Evolutionary conservation across 2,329 filamentous ascomycete genomes (phyloP).

Genomic region (Blumeria graminis): DNA sequence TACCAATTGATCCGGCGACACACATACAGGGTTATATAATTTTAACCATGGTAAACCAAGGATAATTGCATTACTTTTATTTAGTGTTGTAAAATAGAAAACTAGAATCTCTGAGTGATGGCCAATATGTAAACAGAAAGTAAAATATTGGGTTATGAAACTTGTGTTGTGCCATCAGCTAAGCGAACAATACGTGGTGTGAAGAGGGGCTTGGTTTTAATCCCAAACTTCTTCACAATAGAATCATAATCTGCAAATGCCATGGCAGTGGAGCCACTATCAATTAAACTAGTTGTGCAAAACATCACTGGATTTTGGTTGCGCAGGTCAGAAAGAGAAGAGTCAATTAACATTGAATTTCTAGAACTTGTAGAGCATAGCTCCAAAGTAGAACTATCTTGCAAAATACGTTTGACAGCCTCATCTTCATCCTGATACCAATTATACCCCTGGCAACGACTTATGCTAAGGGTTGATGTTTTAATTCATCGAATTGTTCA

Average conservation of each 20-base stretch:
- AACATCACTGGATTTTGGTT: background rate
- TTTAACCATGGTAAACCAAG: background rate
- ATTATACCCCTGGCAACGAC: too few relatives aligned
- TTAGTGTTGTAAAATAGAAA: background rate
- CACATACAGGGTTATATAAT: background rate
- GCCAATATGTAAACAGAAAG: too few relatives aligned
- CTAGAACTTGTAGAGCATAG: background rate
- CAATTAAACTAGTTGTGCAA: too few relatives aligned
- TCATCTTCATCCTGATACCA: too few relatives aligned
- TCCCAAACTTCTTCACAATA: background rate
- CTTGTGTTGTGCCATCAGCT: background rate
- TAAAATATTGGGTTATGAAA: background rate
- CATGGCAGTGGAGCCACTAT: background rate
- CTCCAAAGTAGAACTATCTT: background rate
- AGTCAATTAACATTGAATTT: background rate
- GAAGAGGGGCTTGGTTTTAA: background rate
- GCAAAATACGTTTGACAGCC: background rate
- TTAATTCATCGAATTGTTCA: too few relatives aligned
- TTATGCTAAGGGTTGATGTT: too few relatives aligned
- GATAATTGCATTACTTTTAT: background rate
- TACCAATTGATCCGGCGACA: background rate
- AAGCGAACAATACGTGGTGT: background rate
- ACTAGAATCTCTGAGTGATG: too few relatives aligned
- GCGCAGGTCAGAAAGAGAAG: background rate
- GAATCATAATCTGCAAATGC: background rate